Evolutionary conservation across 2,329 filamentous ascomycete genomes (phyloP).

Genomic region (Xenoacremonium recifei): DNA sequence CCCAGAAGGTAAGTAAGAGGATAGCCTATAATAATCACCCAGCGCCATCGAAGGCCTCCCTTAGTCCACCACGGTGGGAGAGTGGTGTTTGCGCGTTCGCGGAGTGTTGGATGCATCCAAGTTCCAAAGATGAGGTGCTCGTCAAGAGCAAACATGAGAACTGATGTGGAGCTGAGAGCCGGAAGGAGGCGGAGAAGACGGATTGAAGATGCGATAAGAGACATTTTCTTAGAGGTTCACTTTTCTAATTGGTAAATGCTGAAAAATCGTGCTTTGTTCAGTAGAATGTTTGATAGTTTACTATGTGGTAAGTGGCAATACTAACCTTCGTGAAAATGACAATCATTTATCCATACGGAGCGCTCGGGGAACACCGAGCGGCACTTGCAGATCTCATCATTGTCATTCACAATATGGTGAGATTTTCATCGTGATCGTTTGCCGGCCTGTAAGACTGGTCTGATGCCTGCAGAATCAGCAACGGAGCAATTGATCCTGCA

Average conservation of each 20-base stretch:
- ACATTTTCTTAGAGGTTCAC: neutral
- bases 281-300: neutral
- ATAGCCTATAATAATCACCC: neutral
- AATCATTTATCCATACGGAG: neutral
- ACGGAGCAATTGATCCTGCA: neutral
- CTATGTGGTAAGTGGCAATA: neutral
- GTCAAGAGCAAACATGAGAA: conserved; percentile 1
- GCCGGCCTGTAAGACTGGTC: neutral
- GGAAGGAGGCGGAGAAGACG: conserved; percentile 1
- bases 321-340: neutral
- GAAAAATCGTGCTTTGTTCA: neutral
- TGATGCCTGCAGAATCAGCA: neutral
- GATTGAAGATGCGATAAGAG: neutral
- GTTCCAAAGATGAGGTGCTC: conserved; percentile 1
- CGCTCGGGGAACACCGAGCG: neutral
- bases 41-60: neutral
- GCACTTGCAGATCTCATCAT: neutral
- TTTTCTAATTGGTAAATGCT: neutral
- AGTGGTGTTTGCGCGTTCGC: neutral
- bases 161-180: neutral
- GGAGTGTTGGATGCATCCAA: neutral
- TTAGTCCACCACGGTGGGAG: conserved; percentile 1
- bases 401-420: neutral
- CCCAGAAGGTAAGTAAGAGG: conserved; percentile 1
- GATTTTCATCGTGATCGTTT: neutral